A percentile compares a stretch with the other conserved stretches of the same genome.
phyloP scores from a whole-genome alignment of 345 rosid genomes.

The Cardamine occulta region DNA sequence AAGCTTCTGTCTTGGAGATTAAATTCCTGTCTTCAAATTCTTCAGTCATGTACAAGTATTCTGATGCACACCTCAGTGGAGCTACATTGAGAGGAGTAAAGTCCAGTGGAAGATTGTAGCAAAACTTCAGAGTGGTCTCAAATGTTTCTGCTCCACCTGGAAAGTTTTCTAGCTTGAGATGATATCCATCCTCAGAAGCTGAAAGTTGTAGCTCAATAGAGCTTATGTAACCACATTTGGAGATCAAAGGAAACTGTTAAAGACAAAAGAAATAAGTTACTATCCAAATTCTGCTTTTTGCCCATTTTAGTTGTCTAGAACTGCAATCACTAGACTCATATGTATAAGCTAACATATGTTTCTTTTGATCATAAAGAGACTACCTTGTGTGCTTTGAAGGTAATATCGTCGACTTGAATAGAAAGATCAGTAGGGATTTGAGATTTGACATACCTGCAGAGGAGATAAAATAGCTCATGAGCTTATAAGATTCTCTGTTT shows the following conservation, averaged over 20 bases:
- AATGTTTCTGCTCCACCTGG: slow-evolving; percentile 82
- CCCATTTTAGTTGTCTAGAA: not conserved
- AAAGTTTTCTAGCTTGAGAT: slow-evolving; percentile 71
- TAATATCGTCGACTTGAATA: slow-evolving; percentile 63
- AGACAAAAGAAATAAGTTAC: slow-evolving; percentile 20
- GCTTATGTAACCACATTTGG: slow-evolving; percentile 81
- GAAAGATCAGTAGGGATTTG: slow-evolving; percentile 71
- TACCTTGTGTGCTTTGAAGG: slow-evolving; percentile 84
- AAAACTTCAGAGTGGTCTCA: slow-evolving; percentile 66
- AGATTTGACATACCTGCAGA: slow-evolving; percentile 62
- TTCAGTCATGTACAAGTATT: slow-evolving; percentile 84
- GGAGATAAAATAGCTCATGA: slow-evolving; percentile 17
- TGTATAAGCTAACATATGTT: not conserved
- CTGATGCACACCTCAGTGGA: slow-evolving; percentile 78
- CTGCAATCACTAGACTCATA: not conserved
- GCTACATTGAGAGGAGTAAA: slow-evolving; percentile 65
- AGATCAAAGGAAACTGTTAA: slow-evolving; percentile 77
- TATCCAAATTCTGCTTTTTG: not conserved
- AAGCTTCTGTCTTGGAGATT: slow-evolving; percentile 76
- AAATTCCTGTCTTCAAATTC: slow-evolving; percentile 82
- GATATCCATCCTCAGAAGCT: slow-evolving; percentile 53
- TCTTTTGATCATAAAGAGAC: not conserved
- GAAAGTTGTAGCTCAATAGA: slow-evolving; percentile 67
- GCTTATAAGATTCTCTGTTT: not conserved
- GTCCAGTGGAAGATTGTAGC: slow-evolving; percentile 68